Evolutionary conservation across 2,329 filamentous ascomycete species (phyloP).

Genomic region (Fusarium chlamydosporum): DNA sequence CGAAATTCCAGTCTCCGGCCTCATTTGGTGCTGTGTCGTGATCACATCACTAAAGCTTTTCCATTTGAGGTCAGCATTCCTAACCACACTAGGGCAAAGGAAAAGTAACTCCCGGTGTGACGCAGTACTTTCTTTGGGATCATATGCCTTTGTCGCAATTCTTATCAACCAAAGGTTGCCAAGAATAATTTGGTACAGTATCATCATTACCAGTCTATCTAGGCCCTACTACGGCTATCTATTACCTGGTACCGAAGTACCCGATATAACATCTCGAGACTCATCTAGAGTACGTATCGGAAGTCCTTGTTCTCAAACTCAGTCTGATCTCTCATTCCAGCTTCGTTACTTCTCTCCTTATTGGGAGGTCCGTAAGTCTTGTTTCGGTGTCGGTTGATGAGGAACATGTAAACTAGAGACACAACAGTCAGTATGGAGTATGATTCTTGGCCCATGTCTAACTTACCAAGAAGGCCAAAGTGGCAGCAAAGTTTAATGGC

Average conservation of each 20-base stretch:
- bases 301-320: constrained; percentile 33
- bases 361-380: constrained; percentile 19
- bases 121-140: no score
- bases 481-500: constrained; percentile 14
- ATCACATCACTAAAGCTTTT: no score
- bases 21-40: no score
- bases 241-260: no score
- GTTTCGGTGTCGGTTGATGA: constrained; percentile 21
- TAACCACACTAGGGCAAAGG: no score
- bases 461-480: constrained; percentile 13
- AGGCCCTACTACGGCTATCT: background rate
- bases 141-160: no score
- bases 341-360: constrained; percentile 29
- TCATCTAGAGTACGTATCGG: constrained; percentile 14
- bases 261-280: background rate
- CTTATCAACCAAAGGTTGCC: no score
- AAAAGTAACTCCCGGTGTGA: no score
- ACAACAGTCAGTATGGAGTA: background rate
- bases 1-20: no score
- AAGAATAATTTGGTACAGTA: no score
- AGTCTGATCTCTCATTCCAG: constrained; percentile 30
- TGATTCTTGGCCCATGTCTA: fast-evolving
- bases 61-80: no score
- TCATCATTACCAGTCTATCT: background rate
- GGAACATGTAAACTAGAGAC: constrained; percentile 12